Percentiles rank a stretch among this genome's conserved stretches.
Evolutionary conservation across 768 basidiomycete genomes (phyloP).

Genomic region (Cubamyces sp.): DNA sequence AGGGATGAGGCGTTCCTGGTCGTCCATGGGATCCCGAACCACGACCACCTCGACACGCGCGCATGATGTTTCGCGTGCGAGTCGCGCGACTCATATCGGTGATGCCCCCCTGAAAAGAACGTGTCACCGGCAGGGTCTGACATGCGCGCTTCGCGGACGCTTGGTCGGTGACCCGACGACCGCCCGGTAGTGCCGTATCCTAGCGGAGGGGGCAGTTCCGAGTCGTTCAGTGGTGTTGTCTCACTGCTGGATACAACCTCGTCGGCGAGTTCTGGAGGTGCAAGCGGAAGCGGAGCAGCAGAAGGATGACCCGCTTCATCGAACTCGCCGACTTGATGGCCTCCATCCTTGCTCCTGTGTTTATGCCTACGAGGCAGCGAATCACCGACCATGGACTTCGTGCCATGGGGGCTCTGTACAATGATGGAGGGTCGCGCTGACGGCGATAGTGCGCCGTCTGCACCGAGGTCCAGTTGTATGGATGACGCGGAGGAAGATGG

Average conservation of each 20-base stretch:
- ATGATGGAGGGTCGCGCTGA: conserved; percentile 11
- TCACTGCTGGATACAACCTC: not conserved
- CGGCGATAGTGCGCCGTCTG: not conserved
- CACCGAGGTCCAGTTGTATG: conserved; percentile 4
- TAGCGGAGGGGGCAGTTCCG: not conserved
- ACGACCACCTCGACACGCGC: conserved; percentile 23
- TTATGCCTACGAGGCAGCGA: not conserved
- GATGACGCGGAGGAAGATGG: conserved; percentile 19
- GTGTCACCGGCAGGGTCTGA: conserved; percentile 15
- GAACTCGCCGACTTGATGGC: not conserved
- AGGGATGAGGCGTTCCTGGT: conserved; percentile 3
- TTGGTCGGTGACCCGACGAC: not conserved
- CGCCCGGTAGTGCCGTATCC: conserved; percentile 3
- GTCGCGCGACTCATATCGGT: conserved; percentile 32
- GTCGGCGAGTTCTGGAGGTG: conserved; percentile 18
- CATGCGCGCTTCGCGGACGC: not conserved
- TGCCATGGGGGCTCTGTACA: conserved; percentile 1
- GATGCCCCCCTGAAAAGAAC: conserved; percentile 35
- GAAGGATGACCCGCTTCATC: conserved; percentile 7
- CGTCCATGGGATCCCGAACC: conserved; percentile 17
- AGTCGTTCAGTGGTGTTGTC: not conserved
- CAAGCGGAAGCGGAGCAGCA: conserved; percentile 21
- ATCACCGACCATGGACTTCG: not conserved
- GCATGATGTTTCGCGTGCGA: conserved; percentile 30
- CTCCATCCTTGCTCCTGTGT: not conserved